phyloP scores from a whole-genome alignment of 257 asterid genomes.

The Voacanga thouarsii region DNA sequence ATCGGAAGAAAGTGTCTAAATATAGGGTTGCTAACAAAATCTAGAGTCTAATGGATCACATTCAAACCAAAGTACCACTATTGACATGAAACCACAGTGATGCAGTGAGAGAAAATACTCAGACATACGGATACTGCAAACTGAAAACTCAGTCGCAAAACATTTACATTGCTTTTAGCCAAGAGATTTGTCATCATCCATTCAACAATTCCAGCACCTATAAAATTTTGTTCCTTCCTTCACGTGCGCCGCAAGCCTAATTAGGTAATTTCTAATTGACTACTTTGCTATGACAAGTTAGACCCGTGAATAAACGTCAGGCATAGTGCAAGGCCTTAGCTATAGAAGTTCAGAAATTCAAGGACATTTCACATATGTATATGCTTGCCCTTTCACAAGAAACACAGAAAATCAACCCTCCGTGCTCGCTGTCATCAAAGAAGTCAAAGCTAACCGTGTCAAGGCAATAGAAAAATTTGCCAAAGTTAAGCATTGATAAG shows the following conservation, averaged over 20 bases:
- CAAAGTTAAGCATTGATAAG: not conserved
- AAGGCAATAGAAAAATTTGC: not conserved
- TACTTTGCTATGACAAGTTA: not conserved
- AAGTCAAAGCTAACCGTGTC: not conserved
- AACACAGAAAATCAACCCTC: not conserved
- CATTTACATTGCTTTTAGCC: no score
- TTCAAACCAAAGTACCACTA: no score
- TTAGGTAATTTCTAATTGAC: not conserved
- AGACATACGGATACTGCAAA: no score
- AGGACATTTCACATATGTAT: not conserved
- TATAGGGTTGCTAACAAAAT: no score
- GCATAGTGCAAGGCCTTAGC: not conserved
- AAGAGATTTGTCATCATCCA: not conserved
- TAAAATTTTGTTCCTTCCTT: not conserved
- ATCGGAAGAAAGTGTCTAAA: no score
- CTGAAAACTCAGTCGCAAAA: no score
- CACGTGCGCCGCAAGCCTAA: not conserved
- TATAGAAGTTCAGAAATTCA: not conserved
- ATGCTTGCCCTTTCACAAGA: not conserved
- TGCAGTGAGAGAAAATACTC: no score
- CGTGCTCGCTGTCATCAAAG: not conserved
- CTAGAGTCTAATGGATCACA: no score
- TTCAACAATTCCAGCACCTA: not conserved
- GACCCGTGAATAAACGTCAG: not conserved
- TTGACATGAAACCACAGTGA: no score